These are phyloP conservation scores for Fraxinus velutina DNA, from an alignment of 305 asterid species.

Conservation along the genomic window DNA sequence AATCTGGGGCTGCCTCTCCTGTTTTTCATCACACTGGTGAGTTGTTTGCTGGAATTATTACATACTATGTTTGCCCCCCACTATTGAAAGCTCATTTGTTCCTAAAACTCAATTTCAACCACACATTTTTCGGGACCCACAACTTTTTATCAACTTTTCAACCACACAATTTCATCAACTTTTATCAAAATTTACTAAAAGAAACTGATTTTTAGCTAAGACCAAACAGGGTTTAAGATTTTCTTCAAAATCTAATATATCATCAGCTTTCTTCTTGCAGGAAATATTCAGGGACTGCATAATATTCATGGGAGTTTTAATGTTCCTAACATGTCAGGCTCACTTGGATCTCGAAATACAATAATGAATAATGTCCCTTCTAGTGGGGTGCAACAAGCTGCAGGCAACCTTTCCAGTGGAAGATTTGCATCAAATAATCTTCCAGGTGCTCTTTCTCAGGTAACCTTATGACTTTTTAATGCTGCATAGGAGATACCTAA, in stretches of 20 bases:
- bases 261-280: conserved; percentile 42
- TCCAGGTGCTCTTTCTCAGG: conserved; percentile 91
- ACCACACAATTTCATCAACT: neutral
- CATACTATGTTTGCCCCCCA: neutral
- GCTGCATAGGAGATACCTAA: conserved; percentile 19
- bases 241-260: conserved; percentile 19
- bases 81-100: neutral
- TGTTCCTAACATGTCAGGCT: conserved; percentile 79
- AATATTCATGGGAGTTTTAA: conserved; percentile 80
- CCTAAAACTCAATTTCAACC: neutral
- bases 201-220: neutral
- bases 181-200: neutral
- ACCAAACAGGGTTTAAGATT: neutral
- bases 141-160: neutral
- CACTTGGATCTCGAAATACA: conserved; percentile 88
- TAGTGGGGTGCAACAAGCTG: conserved; percentile 84
- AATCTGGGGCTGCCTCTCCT: conserved; percentile 92
- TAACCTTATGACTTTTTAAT: conserved; percentile 27
- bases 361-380: conserved; percentile 74
- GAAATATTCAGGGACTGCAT: conserved; percentile 89
- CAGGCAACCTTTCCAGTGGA: conserved; percentile 75
- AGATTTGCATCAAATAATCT: conserved; percentile 87
- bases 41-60: conserved; percentile 32
- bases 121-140: neutral
- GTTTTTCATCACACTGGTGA: conserved; percentile 78